Conservation (phyloP, 768 basidiomycete genomes). For the Leucosporidium yakuticum region DNA sequence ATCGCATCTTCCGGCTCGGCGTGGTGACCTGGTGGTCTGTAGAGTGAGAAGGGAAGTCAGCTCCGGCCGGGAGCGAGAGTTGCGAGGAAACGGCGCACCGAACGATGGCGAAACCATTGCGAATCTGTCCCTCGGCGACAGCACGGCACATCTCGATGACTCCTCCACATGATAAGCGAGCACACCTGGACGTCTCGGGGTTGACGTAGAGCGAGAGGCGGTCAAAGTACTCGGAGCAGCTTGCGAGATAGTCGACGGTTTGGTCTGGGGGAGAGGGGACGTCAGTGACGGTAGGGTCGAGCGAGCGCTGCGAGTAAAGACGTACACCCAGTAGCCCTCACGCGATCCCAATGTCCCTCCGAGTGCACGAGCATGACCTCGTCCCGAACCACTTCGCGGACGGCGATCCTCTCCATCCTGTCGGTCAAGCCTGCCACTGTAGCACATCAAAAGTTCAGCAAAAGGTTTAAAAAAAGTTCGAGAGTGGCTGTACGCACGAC, state of each 20-base stretch:
- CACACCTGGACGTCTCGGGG: conserved; percentile 72
- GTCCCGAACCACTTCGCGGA: conserved; percentile 63
- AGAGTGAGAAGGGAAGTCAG: background rate
- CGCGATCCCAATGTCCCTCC: conserved; percentile 85
- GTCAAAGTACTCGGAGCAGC: conserved; percentile 83
- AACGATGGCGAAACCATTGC: conserved; percentile 89
- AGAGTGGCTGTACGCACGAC: conserved; percentile 30
- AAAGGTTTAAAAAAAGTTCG: background rate
- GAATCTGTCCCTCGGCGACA: conserved; percentile 70
- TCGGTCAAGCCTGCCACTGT: conserved; percentile 53
- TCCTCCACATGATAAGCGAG: conserved; percentile 85
- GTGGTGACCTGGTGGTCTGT: conserved; percentile 84
- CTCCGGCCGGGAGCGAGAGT: too few relatives aligned
- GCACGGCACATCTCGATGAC: conserved; percentile 84
- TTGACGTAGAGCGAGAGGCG: conserved; percentile 88
- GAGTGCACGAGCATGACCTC: conserved; percentile 87
- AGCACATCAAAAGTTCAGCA: background rate
- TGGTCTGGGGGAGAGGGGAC: conserved; percentile 10
- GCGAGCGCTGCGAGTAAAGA: conserved; percentile 8
- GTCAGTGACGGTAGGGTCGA: background rate
- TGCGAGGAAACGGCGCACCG: conserved; percentile 44
- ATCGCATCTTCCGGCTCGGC: conserved; percentile 97
- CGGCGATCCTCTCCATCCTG: conserved; percentile 71
- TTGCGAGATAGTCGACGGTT: conserved; percentile 29
- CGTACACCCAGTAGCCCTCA: conserved; percentile 74